Conservation (phyloP, 2,329 filamentous ascomycete genomes). For the Aureobasidium sp. region DNA sequence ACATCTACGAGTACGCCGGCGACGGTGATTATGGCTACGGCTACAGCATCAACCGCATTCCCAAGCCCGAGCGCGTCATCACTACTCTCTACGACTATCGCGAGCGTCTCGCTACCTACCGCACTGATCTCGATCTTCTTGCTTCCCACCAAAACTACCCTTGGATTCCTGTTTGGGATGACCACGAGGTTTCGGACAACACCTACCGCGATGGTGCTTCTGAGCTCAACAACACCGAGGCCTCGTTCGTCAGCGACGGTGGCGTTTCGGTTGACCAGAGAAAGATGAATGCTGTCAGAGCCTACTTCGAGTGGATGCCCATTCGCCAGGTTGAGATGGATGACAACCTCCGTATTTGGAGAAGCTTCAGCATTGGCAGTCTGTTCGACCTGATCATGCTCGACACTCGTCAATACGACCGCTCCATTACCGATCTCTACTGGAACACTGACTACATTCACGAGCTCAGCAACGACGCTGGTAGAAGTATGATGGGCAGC, state of each 20-base stretch:
- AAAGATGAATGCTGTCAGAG: constrained; percentile 66
- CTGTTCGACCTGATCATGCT: constrained; percentile 62
- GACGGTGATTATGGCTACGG: constrained; percentile 42
- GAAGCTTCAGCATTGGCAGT: constrained; percentile 57
- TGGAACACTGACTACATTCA: constrained; percentile 57
- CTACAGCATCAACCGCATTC: constrained; percentile 42
- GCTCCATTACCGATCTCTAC: constrained; percentile 53
- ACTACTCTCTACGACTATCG: constrained; percentile 54
- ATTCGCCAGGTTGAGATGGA: constrained; percentile 60
- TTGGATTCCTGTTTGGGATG: constrained; percentile 61
- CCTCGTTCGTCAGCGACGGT: constrained; percentile 53
- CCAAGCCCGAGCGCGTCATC: constrained; percentile 47
- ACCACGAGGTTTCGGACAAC: constrained; percentile 60
- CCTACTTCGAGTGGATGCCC: constrained; percentile 62
- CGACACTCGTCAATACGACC: constrained; percentile 63
- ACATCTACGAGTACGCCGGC: constrained; percentile 56
- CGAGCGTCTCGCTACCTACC: constrained; percentile 51
- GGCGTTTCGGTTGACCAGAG: constrained; percentile 62
- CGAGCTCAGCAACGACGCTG: constrained; percentile 58
- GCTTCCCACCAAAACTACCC: constrained; percentile 50
- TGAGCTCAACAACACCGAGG: constrained; percentile 58
- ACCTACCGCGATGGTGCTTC: constrained; percentile 57
- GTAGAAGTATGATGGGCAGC: constrained; percentile 62
- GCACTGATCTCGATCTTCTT: constrained; percentile 55
- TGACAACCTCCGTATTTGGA: constrained; percentile 63